Conservation (phyloP, 139 green algal genomes). For the Chlorella sorokiniana region DNA sequence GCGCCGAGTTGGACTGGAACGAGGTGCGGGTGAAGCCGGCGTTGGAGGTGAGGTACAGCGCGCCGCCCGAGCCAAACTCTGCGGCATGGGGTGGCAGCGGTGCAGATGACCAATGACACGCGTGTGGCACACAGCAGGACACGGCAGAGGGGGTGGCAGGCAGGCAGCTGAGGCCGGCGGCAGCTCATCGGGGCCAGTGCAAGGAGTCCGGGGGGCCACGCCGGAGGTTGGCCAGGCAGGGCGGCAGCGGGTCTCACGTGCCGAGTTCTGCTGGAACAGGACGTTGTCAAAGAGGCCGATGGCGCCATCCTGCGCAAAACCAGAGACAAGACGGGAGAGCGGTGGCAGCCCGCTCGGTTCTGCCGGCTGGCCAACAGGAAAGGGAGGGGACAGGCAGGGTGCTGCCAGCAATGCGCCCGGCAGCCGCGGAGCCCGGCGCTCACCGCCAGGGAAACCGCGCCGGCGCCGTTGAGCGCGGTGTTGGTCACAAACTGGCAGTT, state of each 20-base stretch:
- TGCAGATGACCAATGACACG: too few species aligned
- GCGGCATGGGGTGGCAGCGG: too few species aligned
- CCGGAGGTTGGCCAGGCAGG: too few species aligned
- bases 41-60: conserved; percentile 34
- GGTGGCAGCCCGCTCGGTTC: too few species aligned
- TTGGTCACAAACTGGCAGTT: conserved; percentile 50
- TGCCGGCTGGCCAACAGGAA: neutral
- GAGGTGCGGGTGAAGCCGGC: conserved; percentile 26
- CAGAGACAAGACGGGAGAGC: neutral
- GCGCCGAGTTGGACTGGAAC: conserved; percentile 32
- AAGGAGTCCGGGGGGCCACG: too few species aligned
- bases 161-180: neutral
- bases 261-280: conserved; percentile 1
- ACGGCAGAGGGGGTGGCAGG: too few species aligned
- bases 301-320: conserved; percentile 34
- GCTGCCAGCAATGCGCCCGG: neutral
- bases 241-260: neutral
- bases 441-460: conserved; percentile 25
- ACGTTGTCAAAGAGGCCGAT: conserved; percentile 21
- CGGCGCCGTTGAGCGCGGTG: conserved; percentile 12
- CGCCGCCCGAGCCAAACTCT: conserved; percentile 36
- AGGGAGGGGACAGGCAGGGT: too few species aligned
- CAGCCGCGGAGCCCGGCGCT: neutral
- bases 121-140: too few species aligned
- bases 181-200: too few species aligned